A percentile compares a stretch with the other conserved stretches of the same genome.
These are phyloP conservation scores for Laetiporus sulphureus DNA, from an alignment of 1,284 basidiomycete genomes.

Conservation along the genomic window DNA sequence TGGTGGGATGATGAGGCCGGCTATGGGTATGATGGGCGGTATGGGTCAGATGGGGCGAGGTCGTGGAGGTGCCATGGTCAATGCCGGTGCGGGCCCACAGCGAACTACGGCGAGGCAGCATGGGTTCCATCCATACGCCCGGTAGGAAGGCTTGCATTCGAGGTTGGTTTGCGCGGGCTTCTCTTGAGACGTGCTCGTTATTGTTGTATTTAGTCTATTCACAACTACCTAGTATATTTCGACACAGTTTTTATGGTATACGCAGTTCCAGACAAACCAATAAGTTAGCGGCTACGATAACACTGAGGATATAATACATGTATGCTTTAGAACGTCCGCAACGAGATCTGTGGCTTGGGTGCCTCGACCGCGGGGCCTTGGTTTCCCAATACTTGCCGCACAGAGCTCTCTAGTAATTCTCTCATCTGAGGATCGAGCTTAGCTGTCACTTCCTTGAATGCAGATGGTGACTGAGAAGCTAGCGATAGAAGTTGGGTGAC, in stretches of 20 bases:
- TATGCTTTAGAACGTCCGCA: conserved; percentile 55
- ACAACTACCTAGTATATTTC: no score
- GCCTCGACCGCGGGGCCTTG: conserved; percentile 28
- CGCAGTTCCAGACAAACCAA: background rate
- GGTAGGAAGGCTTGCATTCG: conserved; percentile 21
- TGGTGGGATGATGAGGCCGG: conserved; percentile 19
- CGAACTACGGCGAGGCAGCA: conserved; percentile 52
- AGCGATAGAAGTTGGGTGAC: conserved; percentile 74
- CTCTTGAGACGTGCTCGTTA: no score
- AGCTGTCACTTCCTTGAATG: conserved; percentile 84
- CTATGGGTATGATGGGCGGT: conserved; percentile 30
- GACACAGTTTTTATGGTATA: conserved; percentile 1
- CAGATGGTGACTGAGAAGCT: conserved; percentile 66
- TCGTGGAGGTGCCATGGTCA: conserved; percentile 31
- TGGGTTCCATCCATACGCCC: conserved; percentile 55
- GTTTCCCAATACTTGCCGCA: conserved; percentile 66
- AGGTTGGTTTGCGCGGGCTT: no score
- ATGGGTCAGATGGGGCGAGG: conserved; percentile 16
- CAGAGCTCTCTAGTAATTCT: conserved; percentile 69
- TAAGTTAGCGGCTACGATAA: background rate
- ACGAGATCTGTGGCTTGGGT: conserved; percentile 71
- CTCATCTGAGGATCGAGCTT: conserved; percentile 57
- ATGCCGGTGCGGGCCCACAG: conserved; percentile 45
- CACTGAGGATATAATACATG: background rate
- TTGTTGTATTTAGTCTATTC: conserved; percentile 2